Evolutionary conservation across 768 basidiomycete genomes (phyloP).

Genomic region (Boletus speciosus): DNA sequence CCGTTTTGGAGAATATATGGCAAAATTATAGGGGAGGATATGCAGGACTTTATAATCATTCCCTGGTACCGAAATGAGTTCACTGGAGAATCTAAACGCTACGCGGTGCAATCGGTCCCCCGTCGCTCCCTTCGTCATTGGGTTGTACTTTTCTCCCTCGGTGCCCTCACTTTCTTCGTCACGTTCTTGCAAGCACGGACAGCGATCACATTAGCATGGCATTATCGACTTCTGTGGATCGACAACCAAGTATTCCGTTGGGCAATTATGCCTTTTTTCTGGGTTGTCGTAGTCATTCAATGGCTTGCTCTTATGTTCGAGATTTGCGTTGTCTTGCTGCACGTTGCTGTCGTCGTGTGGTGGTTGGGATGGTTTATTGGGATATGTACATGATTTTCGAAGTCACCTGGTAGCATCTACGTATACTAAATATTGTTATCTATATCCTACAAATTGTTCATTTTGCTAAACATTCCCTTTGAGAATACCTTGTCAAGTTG

Average conservation of each 20-base stretch:
- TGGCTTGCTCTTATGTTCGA: conserved; percentile 67
- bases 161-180: conserved; percentile 43
- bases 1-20: conserved; percentile 82
- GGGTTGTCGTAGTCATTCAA: conserved; percentile 59
- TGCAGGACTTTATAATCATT: conserved; percentile 77
- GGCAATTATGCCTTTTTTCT: conserved; percentile 60
- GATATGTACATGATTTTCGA: conserved; percentile 36
- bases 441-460: conserved; percentile 3
- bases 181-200: conserved; percentile 55
- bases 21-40: conserved; percentile 75
- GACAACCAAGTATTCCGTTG: conserved; percentile 60
- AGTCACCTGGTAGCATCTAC: background rate
- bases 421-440: conserved; percentile 10
- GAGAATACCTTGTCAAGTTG: conserved; percentile 1
- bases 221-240: conserved; percentile 57
- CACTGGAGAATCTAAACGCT: conserved; percentile 70
- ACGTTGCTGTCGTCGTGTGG: conserved; percentile 62
- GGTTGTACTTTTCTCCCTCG: conserved; percentile 56
- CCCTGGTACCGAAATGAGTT: conserved; percentile 83
- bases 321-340: conserved; percentile 50
- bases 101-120: conserved; percentile 56
- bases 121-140: conserved; percentile 65
- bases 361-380: conserved; percentile 73
- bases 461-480: background rate
- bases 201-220: conserved; percentile 50